Conservation (phyloP, 1,284 basidiomycete species). For the Heterobasidion irregulare region DNA sequence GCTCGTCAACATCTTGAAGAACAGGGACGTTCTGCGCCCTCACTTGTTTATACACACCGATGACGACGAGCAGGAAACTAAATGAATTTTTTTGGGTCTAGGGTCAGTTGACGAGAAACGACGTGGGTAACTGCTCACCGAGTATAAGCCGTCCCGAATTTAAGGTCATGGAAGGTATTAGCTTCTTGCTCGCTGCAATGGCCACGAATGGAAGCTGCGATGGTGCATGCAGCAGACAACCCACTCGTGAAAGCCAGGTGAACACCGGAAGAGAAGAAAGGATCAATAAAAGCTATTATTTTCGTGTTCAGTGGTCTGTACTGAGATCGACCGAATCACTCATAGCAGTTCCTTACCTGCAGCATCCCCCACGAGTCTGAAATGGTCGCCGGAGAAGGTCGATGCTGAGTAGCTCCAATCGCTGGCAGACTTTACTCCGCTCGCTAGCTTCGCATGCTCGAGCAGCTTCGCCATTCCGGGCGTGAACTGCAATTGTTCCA, state of each 20-base stretch:
- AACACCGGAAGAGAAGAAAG: constrained; percentile 33
- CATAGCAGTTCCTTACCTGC: constrained; percentile 21
- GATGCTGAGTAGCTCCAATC: constrained; percentile 39
- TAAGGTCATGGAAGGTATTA: constrained; percentile 31
- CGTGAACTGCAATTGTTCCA: constrained; percentile 26
- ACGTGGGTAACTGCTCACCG: constrained; percentile 8
- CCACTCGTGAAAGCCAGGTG: constrained; percentile 35
- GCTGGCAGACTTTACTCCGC: constrained; percentile 17
- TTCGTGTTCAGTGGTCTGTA: neutral
- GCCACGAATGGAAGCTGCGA: constrained; percentile 32
- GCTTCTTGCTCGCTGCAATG: constrained; percentile 25
- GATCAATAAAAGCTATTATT: constrained; percentile 19
- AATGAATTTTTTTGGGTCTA: neutral
- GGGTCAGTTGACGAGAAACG: neutral
- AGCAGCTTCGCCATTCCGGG: constrained; percentile 28
- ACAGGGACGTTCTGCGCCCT: constrained; percentile 30
- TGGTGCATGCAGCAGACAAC: constrained; percentile 33
- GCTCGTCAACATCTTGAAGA: constrained; percentile 34
- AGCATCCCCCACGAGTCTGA: constrained; percentile 37
- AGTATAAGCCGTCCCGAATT: constrained; percentile 17
- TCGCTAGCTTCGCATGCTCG: constrained; percentile 16
- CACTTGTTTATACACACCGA: constrained; percentile 43
- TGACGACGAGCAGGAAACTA: constrained; percentile 41
- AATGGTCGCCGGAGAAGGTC: constrained; percentile 29
- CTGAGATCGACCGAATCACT: neutral